These are phyloP conservation scores for Verticillium nubilum DNA, from an alignment of 2,329 filamentous ascomycete species.

Conservation along the genomic window DNA sequence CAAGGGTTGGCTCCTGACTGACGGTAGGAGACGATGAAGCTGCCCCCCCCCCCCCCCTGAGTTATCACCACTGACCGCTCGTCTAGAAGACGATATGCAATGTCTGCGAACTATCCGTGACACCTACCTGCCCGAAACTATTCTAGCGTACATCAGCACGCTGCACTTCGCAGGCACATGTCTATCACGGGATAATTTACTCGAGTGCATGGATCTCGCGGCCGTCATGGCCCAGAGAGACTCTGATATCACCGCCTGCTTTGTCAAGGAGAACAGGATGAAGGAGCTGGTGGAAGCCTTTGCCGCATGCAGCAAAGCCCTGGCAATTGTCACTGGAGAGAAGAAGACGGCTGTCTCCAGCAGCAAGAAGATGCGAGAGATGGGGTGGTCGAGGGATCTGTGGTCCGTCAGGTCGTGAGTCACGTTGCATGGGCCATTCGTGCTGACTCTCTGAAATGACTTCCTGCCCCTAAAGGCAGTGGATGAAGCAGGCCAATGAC, in stretches of 20 bases:
- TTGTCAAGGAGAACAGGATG: conserved; percentile 62
- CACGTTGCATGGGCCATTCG: neutral
- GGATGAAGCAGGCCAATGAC: no score
- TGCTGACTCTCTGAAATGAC: neutral
- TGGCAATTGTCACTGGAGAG: conserved; percentile 51
- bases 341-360: conserved; percentile 44
- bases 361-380: conserved; percentile 55
- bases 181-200: conserved; percentile 68
- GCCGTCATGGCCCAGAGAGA: conserved; percentile 66
- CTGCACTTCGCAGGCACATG: conserved; percentile 73
- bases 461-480: no score
- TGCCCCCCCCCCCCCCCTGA: neutral
- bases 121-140: conserved; percentile 77
- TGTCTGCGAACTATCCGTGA: conserved; percentile 63
- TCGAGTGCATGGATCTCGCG: conserved; percentile 84
- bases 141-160: conserved; percentile 77
- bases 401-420: conserved; percentile 48
- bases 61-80: neutral
- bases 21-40: conserved; percentile 38
- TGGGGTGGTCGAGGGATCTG: conserved; percentile 58
- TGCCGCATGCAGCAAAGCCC: conserved; percentile 70
- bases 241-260: conserved; percentile 59
- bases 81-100: conserved; percentile 12
- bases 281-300: conserved; percentile 71
- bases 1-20: conserved; percentile 55